Evolutionary conservation across 208 protist species (phyloP).

Genomic region (Tritrichomonas foetus): DNA sequence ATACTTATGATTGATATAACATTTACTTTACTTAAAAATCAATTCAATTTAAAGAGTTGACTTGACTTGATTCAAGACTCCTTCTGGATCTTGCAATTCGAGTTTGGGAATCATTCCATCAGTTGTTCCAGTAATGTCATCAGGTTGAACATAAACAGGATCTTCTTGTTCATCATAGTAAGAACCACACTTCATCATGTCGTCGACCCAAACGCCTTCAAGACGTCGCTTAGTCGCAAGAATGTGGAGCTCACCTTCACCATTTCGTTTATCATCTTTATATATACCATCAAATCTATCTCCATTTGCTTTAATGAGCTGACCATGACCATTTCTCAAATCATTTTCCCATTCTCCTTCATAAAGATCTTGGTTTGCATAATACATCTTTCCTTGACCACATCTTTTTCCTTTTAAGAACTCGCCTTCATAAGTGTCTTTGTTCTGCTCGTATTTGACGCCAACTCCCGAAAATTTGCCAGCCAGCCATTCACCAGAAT

Average conservation of each 20-base stretch:
- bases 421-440: slow-evolving; percentile 41
- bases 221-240: not conserved
- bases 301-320: slow-evolving; percentile 39
- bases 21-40: too few relatives aligned
- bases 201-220: slow-evolving; percentile 34
- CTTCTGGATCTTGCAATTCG: not conserved
- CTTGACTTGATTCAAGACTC: not conserved
- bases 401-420: slow-evolving; percentile 32
- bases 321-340: slow-evolving; percentile 28
- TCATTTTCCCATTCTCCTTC: slow-evolving; percentile 43
- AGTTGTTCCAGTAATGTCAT: slow-evolving; percentile 29
- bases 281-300: slow-evolving; percentile 34
- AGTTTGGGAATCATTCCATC: not conserved
- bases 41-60: too few relatives aligned
- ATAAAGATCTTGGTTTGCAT: slow-evolving; percentile 31
- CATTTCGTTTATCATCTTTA: slow-evolving; percentile 42
- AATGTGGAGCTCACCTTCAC: slow-evolving; percentile 29
- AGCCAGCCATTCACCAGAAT: not conserved
- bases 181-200: not conserved
- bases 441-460: not conserved
- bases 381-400: slow-evolving; percentile 40
- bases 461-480: not conserved
- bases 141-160: not conserved
- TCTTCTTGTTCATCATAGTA: slow-evolving; percentile 33
- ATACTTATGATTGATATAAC: too few relatives aligned